Conservation (phyloP, 768 basidiomycete species). For the Panellus pusillus region DNA sequence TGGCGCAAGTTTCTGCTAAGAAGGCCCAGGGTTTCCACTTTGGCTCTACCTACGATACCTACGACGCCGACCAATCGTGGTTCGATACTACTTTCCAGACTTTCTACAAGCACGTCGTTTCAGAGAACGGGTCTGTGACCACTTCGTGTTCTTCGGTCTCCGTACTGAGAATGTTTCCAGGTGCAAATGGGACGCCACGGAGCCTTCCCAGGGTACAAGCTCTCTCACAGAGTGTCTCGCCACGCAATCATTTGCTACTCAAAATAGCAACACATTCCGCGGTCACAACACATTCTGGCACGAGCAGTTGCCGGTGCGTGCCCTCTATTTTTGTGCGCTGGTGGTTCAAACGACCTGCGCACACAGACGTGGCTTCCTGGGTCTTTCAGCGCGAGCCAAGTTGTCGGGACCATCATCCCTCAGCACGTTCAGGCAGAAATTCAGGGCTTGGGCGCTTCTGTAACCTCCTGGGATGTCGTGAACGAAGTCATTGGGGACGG, state of each 20-base stretch:
- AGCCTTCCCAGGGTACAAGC: slow-evolving; percentile 13
- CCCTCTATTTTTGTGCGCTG: neutral
- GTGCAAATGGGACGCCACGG: slow-evolving; percentile 21
- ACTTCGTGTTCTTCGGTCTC: neutral
- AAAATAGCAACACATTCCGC: slow-evolving; percentile 10
- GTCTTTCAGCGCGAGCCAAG: slow-evolving; percentile 2
- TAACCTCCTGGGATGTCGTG: slow-evolving; percentile 17
- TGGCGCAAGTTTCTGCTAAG: slow-evolving; percentile 6
- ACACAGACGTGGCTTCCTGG: slow-evolving; percentile 15
- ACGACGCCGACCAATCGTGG: slow-evolving; percentile 15
- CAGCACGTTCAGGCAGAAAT: slow-evolving; percentile 17
- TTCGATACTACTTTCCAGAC: slow-evolving; percentile 7
- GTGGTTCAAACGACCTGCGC: neutral
- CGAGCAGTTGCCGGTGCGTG: slow-evolving; percentile 13
- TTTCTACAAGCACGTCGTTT: slow-evolving; percentile 14
- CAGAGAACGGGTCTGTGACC: slow-evolving; percentile 13
- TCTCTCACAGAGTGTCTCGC: slow-evolving; percentile 16
- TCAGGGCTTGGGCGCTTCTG: slow-evolving; percentile 9
- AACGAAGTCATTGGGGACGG: slow-evolving; percentile 17
- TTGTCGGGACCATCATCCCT: slow-evolving; percentile 15
- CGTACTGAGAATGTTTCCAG: neutral
- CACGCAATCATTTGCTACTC: slow-evolving; percentile 3
- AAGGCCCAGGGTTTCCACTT: slow-evolving; percentile 17
- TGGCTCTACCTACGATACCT: slow-evolving; percentile 18
- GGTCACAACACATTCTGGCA: slow-evolving; percentile 21